Evolutionary conservation across 805 yeast genomes (phyloP).

Genomic region (Nakazawaea ambrosiae): DNA sequence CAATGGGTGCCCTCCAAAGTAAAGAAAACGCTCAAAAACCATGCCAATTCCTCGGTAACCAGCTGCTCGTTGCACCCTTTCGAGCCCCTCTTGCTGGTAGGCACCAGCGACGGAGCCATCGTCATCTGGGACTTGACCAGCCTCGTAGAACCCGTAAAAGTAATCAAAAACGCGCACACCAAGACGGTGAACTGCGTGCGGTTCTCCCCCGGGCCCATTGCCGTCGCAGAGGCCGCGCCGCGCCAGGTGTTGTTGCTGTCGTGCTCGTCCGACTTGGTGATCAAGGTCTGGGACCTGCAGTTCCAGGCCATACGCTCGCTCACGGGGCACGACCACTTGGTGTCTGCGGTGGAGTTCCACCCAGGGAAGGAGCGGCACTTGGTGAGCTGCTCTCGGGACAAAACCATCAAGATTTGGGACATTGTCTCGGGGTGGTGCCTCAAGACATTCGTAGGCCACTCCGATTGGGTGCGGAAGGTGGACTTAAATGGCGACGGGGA

Average conservation of each 20-base stretch:
- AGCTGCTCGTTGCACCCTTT: constrained; percentile 67
- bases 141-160: constrained; percentile 50
- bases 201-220: constrained; percentile 51
- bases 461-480: constrained; percentile 80
- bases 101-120: constrained; percentile 66
- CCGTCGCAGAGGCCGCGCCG: constrained; percentile 14
- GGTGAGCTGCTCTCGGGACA: constrained; percentile 61
- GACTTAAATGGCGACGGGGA: constrained; percentile 45
- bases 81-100: constrained; percentile 58
- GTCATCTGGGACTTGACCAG: constrained; percentile 66
- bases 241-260: constrained; percentile 34
- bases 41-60: constrained; percentile 56
- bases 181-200: constrained; percentile 52
- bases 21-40: constrained; percentile 33
- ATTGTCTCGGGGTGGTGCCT: constrained; percentile 59
- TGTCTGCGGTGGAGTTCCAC: constrained; percentile 56
- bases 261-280: constrained; percentile 43
- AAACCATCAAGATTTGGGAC: constrained; percentile 59
- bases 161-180: constrained; percentile 66
- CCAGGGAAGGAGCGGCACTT: constrained; percentile 36
- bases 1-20: constrained; percentile 56
- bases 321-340: constrained; percentile 83
- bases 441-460: constrained; percentile 66
- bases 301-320: constrained; percentile 54
- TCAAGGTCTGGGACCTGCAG: constrained; percentile 69